Conservation (phyloP, 495 filamentous ascomycete species). For the Aspergillus leporis region DNA sequence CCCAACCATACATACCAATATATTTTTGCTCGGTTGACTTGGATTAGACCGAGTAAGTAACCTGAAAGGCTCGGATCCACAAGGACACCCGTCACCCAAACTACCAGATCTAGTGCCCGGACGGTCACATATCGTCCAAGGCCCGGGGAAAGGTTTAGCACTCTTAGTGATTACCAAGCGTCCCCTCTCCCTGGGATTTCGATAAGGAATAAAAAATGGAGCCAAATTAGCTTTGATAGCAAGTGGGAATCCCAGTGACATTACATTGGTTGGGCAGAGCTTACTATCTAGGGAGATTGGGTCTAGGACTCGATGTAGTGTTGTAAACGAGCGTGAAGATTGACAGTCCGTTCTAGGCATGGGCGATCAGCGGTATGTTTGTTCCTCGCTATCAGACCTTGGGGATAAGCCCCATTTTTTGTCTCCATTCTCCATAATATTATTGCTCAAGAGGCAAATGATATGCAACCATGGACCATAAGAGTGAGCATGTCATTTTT, state of each 20-base stretch:
- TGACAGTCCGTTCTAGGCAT: not conserved
- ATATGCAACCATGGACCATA: too few relatives aligned
- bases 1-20: not conserved
- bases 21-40: not conserved
- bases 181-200: too few relatives aligned
- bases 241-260: not conserved
- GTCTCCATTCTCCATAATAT: not conserved
- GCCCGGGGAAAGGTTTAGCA: conserved; percentile 10
- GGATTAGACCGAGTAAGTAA: not conserved
- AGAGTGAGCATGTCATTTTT: too few relatives aligned
- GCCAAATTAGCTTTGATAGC: not conserved
- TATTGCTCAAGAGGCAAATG: too few relatives aligned
- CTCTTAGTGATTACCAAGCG: not conserved
- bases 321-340: not conserved
- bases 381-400: not conserved
- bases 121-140: conserved; percentile 1
- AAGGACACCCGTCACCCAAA: not conserved
- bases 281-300: not conserved
- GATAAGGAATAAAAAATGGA: not conserved
- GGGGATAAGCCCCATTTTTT: not conserved
- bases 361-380: not conserved
- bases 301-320: not conserved
- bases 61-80: not conserved
- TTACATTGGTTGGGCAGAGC: not conserved
- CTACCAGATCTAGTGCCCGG: conserved; percentile 9